Percentiles rank a stretch among this genome's conserved stretches.
Conservation (phyloP, 176 grass and related monocot species). For the Triticum urartu region DNA sequence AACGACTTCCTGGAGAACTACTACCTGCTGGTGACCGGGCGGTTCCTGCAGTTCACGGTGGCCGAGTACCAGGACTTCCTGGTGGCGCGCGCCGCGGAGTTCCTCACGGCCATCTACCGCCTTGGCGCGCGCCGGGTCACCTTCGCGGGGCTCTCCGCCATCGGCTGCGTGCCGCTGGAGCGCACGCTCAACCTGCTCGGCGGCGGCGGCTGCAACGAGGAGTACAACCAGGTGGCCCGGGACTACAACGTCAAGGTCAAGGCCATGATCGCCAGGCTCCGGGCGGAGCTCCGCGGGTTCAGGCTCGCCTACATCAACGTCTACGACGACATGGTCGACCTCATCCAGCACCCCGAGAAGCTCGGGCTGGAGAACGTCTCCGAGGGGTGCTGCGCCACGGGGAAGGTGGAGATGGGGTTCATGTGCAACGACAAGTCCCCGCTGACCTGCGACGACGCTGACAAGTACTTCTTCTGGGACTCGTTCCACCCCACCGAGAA, state of each 20-base stretch:
- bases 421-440: conserved; percentile 49
- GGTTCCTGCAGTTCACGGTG: conserved; percentile 61
- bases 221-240: conserved; percentile 63
- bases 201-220: conserved; percentile 57
- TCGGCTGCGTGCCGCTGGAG: conserved; percentile 82
- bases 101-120: conserved; percentile 56
- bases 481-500: conserved; percentile 83
- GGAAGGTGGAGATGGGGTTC: conserved; percentile 68
- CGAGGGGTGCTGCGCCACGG: conserved; percentile 72
- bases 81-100: conserved; percentile 46
- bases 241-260: conserved; percentile 75
- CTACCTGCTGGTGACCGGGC: conserved; percentile 49
- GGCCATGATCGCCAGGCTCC: conserved; percentile 38
- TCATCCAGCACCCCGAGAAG: conserved; percentile 55
- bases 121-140: conserved; percentile 62
- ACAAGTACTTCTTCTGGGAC: conserved; percentile 85
- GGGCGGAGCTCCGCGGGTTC: conserved; percentile 1
- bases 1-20: conserved; percentile 98
- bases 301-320: conserved; percentile 48
- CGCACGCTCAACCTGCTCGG: conserved; percentile 43
- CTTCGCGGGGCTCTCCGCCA: conserved; percentile 67
- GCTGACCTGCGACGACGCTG: conserved; percentile 50
- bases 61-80: conserved; percentile 63
- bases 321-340: conserved; percentile 46
- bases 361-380: conserved; percentile 71